phyloP scores from a whole-genome alignment of 768 basidiomycete species.

The Kwoniella sp. region DNA sequence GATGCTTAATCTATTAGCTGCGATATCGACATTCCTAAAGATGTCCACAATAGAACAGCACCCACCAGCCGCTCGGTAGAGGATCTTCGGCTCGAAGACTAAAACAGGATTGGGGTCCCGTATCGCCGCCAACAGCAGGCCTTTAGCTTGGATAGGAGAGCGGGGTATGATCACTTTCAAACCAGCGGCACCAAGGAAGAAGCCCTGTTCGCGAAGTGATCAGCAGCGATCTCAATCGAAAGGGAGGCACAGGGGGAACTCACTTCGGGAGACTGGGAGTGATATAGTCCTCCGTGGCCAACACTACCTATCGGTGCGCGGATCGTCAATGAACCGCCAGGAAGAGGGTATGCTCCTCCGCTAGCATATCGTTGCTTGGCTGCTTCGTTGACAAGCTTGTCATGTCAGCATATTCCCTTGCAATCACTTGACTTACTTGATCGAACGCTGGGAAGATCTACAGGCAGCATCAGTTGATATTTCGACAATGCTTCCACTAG shows the following conservation, averaged over 20 bases:
- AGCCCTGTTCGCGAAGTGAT: constrained; percentile 58
- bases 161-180: constrained; percentile 95
- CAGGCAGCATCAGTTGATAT: neutral
- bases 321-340: constrained; percentile 68
- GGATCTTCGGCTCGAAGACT: constrained; percentile 92
- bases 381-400: constrained; percentile 87
- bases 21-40: neutral
- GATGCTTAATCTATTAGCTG: neutral
- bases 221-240: neutral
- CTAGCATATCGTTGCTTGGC: constrained; percentile 91
- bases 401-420: neutral
- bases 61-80: constrained; percentile 83
- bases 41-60: neutral
- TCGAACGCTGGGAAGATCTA: constrained; percentile 92
- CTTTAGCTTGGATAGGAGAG: constrained; percentile 94
- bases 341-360: constrained; percentile 62
- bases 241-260: constrained; percentile 1
- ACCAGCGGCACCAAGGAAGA: constrained; percentile 86
- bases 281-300: constrained; percentile 86
- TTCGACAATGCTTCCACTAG: neutral
- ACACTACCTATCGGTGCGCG: constrained; percentile 89
- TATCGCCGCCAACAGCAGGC: constrained; percentile 79
- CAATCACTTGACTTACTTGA: constrained; percentile 63
- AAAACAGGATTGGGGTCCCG: constrained; percentile 92
- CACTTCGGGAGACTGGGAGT: constrained; percentile 86